Evolutionary conservation across 2,329 filamentous ascomycete genomes (phyloP), one percentile per base, ranked within the genome.

Genomic region (Stachybotrys chartarum): DNA sequence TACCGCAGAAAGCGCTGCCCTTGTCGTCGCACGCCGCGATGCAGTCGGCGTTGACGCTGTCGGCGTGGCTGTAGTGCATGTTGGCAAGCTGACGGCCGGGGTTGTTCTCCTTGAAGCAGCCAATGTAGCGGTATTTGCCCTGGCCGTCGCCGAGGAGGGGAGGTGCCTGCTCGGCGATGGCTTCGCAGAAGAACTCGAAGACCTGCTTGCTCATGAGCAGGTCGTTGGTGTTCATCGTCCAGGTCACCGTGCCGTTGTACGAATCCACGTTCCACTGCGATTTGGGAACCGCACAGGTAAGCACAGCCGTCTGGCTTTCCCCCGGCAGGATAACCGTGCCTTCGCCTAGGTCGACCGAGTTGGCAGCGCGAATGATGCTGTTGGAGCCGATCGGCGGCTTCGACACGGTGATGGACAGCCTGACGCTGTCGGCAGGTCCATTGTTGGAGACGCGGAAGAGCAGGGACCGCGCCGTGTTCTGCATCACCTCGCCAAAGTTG

Each of bases 181-280:
- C 80, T 6, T 67, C 74, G 56, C 82, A 84, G 50, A 64, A 64
- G 57, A 84, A 84, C 11, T 76, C 67, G 6, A 84, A 73, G 7
- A 69, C 67, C 52, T 80, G 77, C 68, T 83, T 84, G 31, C 75
- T 77, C 52, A 78, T 73, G 1, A 63, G 65, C 0, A 76, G 75
- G 55, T 83, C 81, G 53, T 82, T 79, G 50, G 78, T 78, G 64
- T 84, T 84, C 62, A 84, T 73, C 0, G 77, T 81, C 82, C 81
- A 84, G 2, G 68, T 63, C 0, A 80, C 78, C 0, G 66, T 69
- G 3, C 77, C 77, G 5, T 68, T 70, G 58, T 78, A 82, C 0
- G 76, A 64, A n/a, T 79, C 72, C 1, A 74, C 66, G 59, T 85
- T 84, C 72, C 81, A 80, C 58, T 84, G 81, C 0, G 73, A 71